phyloP scores from a whole-genome alignment of 495 filamentous ascomycete genomes.

The Jackrogersella minutella region DNA sequence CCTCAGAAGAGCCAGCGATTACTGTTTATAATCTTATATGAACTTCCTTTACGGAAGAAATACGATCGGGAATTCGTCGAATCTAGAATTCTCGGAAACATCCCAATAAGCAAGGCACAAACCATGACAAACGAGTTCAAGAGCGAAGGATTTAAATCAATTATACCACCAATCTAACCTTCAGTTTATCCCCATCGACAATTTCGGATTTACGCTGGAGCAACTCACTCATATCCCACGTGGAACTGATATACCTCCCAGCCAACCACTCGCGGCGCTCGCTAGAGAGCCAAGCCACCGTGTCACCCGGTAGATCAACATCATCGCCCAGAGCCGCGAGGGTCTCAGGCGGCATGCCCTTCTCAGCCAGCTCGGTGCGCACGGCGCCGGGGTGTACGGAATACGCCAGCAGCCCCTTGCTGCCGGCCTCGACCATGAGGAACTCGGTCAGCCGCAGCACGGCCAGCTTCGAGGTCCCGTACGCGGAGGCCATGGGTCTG shows the following conservation, averaged over 20 bases:
- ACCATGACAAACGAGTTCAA: no score
- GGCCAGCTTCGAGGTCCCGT: constrained; percentile 48
- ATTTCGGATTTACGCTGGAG: constrained; percentile 51
- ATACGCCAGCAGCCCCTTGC: constrained; percentile 46
- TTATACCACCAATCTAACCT: constrained; percentile 38
- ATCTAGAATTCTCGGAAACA: no score
- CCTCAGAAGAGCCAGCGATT: no score
- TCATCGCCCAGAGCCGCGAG: constrained; percentile 42
- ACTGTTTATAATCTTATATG: no score
- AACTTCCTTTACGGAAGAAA: no score
- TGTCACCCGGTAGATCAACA: constrained; percentile 45
- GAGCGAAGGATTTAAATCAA: no score
- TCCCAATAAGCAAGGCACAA: no score
- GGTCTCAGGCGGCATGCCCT: constrained; percentile 27
- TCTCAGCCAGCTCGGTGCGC: constrained; percentile 43
- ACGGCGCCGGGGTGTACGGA: constrained; percentile 50
- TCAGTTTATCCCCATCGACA: constrained; percentile 47
- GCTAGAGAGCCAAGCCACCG: constrained; percentile 49
- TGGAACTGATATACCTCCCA: constrained; percentile 49
- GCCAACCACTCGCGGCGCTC: constrained; percentile 46
- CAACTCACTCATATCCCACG: constrained; percentile 57
- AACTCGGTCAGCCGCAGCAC: constrained; percentile 47
- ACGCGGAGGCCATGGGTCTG: constrained; percentile 38
- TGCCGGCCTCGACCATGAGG: constrained; percentile 43
- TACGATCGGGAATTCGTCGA: no score